Base-by-base conservation (phyloP, 2,329 filamentous ascomycete species). In the Mycosphaerella sp. region DNA sequence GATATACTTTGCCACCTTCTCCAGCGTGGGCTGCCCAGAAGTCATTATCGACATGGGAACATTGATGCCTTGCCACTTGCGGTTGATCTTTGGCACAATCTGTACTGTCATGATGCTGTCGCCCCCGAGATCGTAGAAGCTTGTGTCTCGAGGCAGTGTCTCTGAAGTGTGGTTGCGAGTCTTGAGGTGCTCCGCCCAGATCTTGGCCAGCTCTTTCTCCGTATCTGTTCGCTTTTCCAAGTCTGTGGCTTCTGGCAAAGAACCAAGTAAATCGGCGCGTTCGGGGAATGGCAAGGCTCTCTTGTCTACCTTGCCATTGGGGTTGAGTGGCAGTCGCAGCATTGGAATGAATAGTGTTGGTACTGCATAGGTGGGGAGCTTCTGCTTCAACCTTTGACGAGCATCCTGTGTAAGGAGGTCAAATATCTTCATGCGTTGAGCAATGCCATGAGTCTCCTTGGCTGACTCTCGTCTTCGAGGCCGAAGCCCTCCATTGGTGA, bases 261-360 rank as follows among this genome's bases (percentile, higher is more conserved):
- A 79, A 27, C 79, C 77, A 41, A 78, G 77, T 30, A 85, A 75
- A 61, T 87, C 79, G 10, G 80, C 79, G 18, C 81, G 81, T 68
- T 91, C 87, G 35, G 82, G 90, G 78, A 90, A 93, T 0, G 88
- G 88, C 46, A 94, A 74, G 1, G 80, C 81, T 12, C 86, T 84
- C 69, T 83, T 85, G 69, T 94, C 88, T 37, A 91, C 80, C 71
- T 93, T 93, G 61, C 87, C 86, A 60, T 89, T 89, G n/a, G 86
- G 86, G 7, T 88, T 90, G n/a, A 91, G 70, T 1, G 87, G 87
- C 56, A 91, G 78, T 50, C 82, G 81, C 54, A 81, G 76, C 50
- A 93, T 79, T 0, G 84, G 79, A 37, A 93, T 86, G 57, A 87
- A 82, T 35, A 87, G 76, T 2, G 81, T 83, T 0, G 88, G 88